Evolutionary conservation across 225 moss, liverwort and hornwort genomes (phyloP), one percentile per base, ranked within the genome.

Genomic region (Climacium dendroides): DNA sequence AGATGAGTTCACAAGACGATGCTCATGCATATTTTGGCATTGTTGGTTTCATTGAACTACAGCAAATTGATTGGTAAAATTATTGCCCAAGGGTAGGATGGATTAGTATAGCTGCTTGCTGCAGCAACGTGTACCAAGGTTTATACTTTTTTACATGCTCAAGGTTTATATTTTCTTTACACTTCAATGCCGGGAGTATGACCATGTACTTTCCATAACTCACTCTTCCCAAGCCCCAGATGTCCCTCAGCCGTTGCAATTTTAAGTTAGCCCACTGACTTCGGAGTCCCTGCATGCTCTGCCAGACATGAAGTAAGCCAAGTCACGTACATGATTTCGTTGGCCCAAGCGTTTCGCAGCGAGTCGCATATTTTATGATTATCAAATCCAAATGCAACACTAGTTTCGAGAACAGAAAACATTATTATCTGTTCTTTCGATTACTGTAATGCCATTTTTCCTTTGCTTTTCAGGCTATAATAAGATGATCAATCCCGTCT

Each of bases 51-150:
- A 78, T 86, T 84, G 80, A 24, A 80, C 87, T 15, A 30, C 53
- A 89, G 87, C 30, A 37, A 83, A 89, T 87, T 89, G 87, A 88
- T 89, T 61, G 87, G 85, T 89, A 76, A 69, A 41, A 77, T 71
- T 89, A 87, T 63, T 81, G 87, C 78, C 71, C 53, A 61, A 72
- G 74, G 85, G 72, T 82, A 83, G 83, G 80, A n/a, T 65, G 74
- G 73, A 43, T 58, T 85, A 73, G 43, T 66, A 32, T 60, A 85
- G 81, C 87, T 88, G 81, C 76, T 85, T 45, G 87, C 81, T 61
- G 89, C 89, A 80, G 82, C 85, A 83, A 45, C 61, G 37, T 86
- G 89, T 85, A 86, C 83, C 83, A 48, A 82, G 81, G 35, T 81
- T 63, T 9, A 4, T 7, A 24, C 80, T 80, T 43, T 61, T 15